Base-by-base conservation (phyloP, 345 rosid genomes). In the Turritis glabra region DNA sequence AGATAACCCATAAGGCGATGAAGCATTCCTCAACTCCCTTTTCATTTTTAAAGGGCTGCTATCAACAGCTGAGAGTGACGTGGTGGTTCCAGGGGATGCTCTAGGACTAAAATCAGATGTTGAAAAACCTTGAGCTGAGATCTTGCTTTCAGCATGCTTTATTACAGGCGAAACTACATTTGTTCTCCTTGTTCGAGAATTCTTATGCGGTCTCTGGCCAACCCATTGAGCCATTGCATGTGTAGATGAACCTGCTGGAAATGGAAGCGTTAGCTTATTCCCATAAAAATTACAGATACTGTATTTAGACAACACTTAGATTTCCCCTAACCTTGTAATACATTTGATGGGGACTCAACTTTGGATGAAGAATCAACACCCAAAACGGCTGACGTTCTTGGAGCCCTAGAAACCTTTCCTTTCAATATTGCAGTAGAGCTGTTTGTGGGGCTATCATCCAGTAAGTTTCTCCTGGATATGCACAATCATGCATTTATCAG, bases 161-260 rank as follows among this genome's bases (percentile, higher is more conserved):
- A 86, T 72, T 61, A 84, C 82, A 50, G 99, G 96, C 33, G 89
- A 80, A 72, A 83, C 85, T 75, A 92, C 44, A 81, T 85, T 90
- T 55, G 92, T 80, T 79, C 99, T 90, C 84, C 97, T 84, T 33
- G 91, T 82, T 30, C 98, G 97, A 23, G 94, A 89, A 70, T 82
- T 91, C 74, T 95, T 95, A 64, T 85, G 89, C 22, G 87, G 92
- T 74, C 97, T 94, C 85, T 90, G 98, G 79, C 97, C 93, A 64
- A 75, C 94, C 98, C 99, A 95, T 60, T 90, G 89, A 58, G 97
- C 87, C 88, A 90, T 90, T 26, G 93, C 82, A 69, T 79, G 90
- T 50, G 92, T 83, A 79, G 97, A 78, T 41, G 97, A 85, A 79
- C 85, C 83, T 47, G 87, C 59, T 69, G 88, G 67, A 41, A 71